A percentile compares a stretch with the other conserved stretches of the same genome.
Evolutionary conservation across 1,284 basidiomycete genomes (phyloP).

Genomic region (Cutaneotrichosporon curvatum): DNA sequence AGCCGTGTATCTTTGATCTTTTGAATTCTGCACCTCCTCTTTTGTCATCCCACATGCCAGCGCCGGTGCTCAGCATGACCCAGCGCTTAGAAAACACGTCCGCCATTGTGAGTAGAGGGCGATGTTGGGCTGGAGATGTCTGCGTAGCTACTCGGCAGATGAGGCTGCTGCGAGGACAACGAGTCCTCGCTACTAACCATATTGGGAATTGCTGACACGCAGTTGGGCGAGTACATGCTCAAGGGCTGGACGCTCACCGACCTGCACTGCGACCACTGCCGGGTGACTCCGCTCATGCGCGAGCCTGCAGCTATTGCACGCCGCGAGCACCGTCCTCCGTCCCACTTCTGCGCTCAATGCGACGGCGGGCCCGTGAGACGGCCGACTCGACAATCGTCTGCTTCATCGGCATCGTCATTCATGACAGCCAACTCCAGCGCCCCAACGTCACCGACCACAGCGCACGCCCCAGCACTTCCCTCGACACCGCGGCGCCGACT

Average conservation of each 20-base stretch:
- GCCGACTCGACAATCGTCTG: background rate
- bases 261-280: constrained; percentile 37
- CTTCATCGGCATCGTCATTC: too few relatives aligned
- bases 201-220: background rate
- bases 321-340: constrained; percentile 25
- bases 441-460: background rate
- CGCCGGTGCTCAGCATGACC: constrained; percentile 28
- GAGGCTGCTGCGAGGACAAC: too few relatives aligned
- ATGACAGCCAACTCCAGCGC: too few relatives aligned
- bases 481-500: background rate
- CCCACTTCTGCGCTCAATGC: constrained; percentile 45
- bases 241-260: constrained; percentile 47
- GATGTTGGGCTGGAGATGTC: background rate
- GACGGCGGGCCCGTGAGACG: constrained; percentile 38
- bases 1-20: too few relatives aligned
- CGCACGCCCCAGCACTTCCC: background rate
- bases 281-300: constrained; percentile 43
- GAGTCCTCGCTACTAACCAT: background rate
- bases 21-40: background rate
- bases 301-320: constrained; percentile 32
- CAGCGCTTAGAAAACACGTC: constrained; percentile 37
- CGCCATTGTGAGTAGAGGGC: constrained; percentile 30
- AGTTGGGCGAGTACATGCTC: constrained; percentile 48
- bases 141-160: too few relatives aligned
- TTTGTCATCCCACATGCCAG: constrained; percentile 15